Conservation (phyloP, 1,284 basidiomycete species). For the Sporisorium iseilematis-ciliati region DNA sequence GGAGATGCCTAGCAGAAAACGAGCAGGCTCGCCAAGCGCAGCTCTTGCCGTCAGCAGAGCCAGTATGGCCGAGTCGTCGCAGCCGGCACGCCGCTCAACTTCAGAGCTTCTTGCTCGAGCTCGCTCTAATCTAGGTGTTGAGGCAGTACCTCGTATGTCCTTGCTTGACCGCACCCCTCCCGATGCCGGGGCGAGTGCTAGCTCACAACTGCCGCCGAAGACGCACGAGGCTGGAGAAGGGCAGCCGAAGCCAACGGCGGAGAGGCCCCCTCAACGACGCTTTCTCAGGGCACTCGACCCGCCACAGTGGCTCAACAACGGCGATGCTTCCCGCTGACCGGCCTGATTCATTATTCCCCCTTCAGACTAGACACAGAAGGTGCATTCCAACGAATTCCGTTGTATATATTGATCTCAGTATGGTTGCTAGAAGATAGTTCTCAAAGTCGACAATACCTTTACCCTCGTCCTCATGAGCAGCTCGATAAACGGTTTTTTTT, state of each 20-base stretch:
- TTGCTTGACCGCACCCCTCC: background rate
- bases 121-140: background rate
- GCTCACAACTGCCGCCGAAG: background rate
- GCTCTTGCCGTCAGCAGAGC: background rate
- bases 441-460: background rate
- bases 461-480: background rate
- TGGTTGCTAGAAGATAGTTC: background rate
- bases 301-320: conserved; percentile 21
- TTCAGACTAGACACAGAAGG: too few relatives aligned
- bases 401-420: too few relatives aligned
- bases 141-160: background rate
- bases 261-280: conserved; percentile 31
- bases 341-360: too few relatives aligned
- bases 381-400: too few relatives aligned
- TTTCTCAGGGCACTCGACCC: conserved; percentile 16
- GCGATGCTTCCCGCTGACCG: background rate
- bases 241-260: background rate
- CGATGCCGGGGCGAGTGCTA: background rate
- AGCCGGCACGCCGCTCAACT: background rate
- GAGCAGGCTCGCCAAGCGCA: background rate
- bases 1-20: background rate
- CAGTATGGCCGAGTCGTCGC: background rate
- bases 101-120: background rate
- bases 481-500: background rate
- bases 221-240: background rate